Percentiles rank a stretch among this genome's conserved stretches.
Evolutionary conservation across 2,329 filamentous ascomycete species (phyloP).

Genomic region (Bipolaris sorokiniana): DNA sequence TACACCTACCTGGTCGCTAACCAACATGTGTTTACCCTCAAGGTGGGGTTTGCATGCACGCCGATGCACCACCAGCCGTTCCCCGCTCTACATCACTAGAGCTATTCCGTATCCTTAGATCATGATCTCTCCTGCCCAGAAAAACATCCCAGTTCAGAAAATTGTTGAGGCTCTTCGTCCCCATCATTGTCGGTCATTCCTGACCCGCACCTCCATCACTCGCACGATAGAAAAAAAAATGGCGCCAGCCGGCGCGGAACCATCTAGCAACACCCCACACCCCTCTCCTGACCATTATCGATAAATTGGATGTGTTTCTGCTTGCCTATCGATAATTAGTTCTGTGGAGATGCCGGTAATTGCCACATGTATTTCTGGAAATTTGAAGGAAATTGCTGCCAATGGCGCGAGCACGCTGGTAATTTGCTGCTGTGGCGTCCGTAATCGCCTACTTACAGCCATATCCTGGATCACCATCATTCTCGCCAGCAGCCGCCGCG

Average conservation of each 20-base stretch:
- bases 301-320: slow-evolving; percentile 5
- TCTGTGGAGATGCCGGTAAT: slow-evolving; percentile 22
- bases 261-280: slow-evolving; percentile 17
- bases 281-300: slow-evolving; percentile 29
- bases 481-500: slow-evolving; percentile 13
- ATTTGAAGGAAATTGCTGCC: slow-evolving; percentile 16
- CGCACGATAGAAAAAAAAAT: neutral
- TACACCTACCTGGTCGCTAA: neutral
- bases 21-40: neutral
- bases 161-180: slow-evolving; percentile 16
- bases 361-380: slow-evolving; percentile 24
- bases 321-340: slow-evolving; percentile 16
- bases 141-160: slow-evolving; percentile 2
- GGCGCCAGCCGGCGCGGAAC: slow-evolving; percentile 14
- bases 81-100: slow-evolving; percentile 19
- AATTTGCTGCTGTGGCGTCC: slow-evolving; percentile 21
- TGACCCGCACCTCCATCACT: slow-evolving; percentile 2
- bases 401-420: slow-evolving; percentile 6
- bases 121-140: slow-evolving; percentile 14
- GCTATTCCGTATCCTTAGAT: slow-evolving; percentile 1
- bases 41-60: slow-evolving; percentile 16
- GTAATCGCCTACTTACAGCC: slow-evolving; percentile 14
- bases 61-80: slow-evolving; percentile 18
- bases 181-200: slow-evolving; percentile 4
- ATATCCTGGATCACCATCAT: slow-evolving; percentile 30